Evolutionary conservation across 768 basidiomycete genomes (phyloP).

Genomic region (Suillus lakei): DNA sequence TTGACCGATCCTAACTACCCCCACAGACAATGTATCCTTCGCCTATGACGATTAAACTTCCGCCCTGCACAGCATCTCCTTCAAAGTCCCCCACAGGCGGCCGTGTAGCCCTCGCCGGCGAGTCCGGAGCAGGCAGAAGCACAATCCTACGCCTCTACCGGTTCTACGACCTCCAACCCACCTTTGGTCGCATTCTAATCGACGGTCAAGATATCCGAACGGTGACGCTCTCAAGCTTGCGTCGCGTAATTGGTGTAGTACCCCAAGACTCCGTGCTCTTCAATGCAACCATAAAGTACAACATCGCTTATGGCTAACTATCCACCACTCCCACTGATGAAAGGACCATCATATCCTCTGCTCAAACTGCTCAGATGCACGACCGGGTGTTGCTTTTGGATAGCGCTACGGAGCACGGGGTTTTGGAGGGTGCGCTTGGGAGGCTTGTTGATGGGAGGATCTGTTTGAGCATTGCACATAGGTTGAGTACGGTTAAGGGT

Average conservation of each 20-base stretch:
- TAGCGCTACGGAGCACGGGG: constrained; percentile 88
- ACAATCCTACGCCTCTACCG: constrained; percentile 87
- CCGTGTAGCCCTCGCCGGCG: constrained; percentile 89
- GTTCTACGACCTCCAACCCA: constrained; percentile 87
- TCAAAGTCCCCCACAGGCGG: constrained; percentile 86
- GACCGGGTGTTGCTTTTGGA: constrained; percentile 82
- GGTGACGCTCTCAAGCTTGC: no score
- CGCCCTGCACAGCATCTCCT: constrained; percentile 79
- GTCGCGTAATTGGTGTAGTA: no score
- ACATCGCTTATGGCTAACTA: constrained; percentile 60
- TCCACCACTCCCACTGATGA: constrained; percentile 72
- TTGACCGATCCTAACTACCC: constrained; percentile 7
- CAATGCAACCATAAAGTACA: constrained; percentile 72
- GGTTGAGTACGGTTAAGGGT: constrained; percentile 51
- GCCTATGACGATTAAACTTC: constrained; percentile 74
- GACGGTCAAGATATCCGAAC: no score
- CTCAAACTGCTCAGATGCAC: constrained; percentile 85
- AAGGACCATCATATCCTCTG: constrained; percentile 64
- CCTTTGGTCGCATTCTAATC: constrained; percentile 78
- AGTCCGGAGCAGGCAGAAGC: constrained; percentile 82
- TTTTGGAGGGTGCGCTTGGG: constrained; percentile 60
- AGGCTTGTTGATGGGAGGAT: constrained; percentile 18
- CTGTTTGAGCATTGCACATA: constrained; percentile 31
- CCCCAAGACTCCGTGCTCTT: no score
- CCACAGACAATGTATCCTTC: constrained; percentile 80